phyloP scores from a whole-genome alignment of 768 basidiomycete species.

The Lyophyllum semitale region DNA sequence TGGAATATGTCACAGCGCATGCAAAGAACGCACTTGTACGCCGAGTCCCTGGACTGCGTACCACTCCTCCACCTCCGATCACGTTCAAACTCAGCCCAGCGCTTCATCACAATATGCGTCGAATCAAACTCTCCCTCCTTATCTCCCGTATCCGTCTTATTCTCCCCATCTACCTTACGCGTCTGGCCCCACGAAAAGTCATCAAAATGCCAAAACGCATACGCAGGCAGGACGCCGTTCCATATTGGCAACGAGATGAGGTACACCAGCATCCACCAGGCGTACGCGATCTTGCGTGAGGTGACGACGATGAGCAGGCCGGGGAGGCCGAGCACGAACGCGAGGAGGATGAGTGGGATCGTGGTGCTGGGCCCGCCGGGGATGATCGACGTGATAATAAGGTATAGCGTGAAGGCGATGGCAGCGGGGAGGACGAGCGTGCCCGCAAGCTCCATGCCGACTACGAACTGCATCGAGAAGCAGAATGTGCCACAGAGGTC shows the following conservation, averaged over 20 bases:
- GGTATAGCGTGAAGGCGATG: conserved; percentile 94
- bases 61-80: conserved; percentile 93
- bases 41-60: conserved; percentile 77
- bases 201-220: conserved; percentile 99
- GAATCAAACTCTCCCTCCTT: conserved; percentile 99
- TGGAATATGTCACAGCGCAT: neutral
- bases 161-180: conserved; percentile 76
- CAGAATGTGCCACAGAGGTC: conserved; percentile 99
- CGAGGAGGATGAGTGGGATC: conserved; percentile 90
- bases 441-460: conserved; percentile 96
- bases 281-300: conserved; percentile 88
- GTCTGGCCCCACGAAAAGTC: conserved; percentile 99
- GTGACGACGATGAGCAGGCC: conserved; percentile 96
- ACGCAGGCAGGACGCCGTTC: conserved; percentile 95
- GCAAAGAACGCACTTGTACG: conserved; percentile 56
- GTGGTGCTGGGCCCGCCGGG: conserved; percentile 77
- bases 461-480: conserved; percentile 99
- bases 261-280: conserved; percentile 98
- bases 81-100: conserved; percentile 97
- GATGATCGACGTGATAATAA: conserved; percentile 86
- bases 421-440: conserved; percentile 97
- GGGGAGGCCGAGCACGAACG: conserved; percentile 93
- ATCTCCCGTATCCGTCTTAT: conserved; percentile 73
- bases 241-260: conserved; percentile 91
- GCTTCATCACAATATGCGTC: conserved; percentile 96